Conservation (phyloP, 345 rosid genomes). For the Eucalyptus curtisii region DNA sequence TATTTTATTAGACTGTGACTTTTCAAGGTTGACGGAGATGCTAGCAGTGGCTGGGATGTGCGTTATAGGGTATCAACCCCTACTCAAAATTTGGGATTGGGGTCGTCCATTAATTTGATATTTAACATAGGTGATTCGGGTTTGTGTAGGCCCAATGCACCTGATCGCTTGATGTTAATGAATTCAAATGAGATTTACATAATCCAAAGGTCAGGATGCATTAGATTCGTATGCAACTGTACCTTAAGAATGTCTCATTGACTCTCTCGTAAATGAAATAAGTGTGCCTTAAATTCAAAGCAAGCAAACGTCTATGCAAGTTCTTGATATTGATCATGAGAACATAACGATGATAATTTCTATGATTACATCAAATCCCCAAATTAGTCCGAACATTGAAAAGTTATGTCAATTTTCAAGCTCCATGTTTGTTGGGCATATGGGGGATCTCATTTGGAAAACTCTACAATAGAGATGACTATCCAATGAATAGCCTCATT, state of each 20-base stretch:
- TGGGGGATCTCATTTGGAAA: background rate
- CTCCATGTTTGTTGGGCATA: background rate
- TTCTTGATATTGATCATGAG: background rate
- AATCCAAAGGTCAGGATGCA: fast-evolving
- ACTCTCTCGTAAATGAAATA: background rate
- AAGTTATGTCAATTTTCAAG: background rate
- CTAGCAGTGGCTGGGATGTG: background rate
- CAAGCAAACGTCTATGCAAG: background rate
- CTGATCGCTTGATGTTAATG: fast-evolving
- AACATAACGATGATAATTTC: fast-evolving
- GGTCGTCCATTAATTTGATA: background rate
- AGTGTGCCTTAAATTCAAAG: fast-evolving
- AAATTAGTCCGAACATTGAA: fast-evolving
- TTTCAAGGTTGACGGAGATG: background rate
- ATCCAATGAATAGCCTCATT: background rate
- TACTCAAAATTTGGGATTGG: background rate
- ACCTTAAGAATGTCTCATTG: fast-evolving
- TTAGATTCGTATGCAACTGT: fast-evolving
- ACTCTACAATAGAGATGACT: background rate
- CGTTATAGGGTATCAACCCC: fast-evolving
- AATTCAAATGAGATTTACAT: background rate
- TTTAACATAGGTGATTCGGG: fast-evolving
- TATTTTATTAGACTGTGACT: background rate
- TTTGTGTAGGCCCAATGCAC: fast-evolving
- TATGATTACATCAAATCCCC: background rate